These are phyloP conservation scores for Vanderwaltozyma tropicalis DNA, from an alignment of 805 yeast genomes.

Conservation along the genomic window DNA sequence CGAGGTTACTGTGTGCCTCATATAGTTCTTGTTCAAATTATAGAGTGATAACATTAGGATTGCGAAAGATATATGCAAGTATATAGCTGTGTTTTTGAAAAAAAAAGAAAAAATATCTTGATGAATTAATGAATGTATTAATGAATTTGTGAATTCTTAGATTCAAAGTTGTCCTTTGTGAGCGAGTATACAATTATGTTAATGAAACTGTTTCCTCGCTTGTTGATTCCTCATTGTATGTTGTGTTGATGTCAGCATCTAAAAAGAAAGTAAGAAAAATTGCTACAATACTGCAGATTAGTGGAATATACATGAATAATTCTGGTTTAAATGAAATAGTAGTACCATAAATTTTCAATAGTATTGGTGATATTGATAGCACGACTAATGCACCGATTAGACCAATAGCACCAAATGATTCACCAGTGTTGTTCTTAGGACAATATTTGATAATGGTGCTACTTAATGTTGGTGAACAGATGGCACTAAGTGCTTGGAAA, in stretches of 20 bases:
- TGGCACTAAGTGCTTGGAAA: conserved; percentile 38
- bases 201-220: no score
- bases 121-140: no score
- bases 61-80: no score
- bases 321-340: conserved; percentile 34
- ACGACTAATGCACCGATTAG: conserved; percentile 42
- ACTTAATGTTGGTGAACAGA: conserved; percentile 49
- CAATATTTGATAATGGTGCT: conserved; percentile 52
- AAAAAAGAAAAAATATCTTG: no score
- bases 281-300: conserved; percentile 10
- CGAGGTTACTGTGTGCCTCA: no score
- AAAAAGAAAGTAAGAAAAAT: background rate
- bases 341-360: conserved; percentile 38
- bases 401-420: conserved; percentile 61
- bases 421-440: conserved; percentile 52
- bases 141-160: no score
- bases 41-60: no score
- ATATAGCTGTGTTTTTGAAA: no score
- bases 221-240: background rate
- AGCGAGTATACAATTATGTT: no score
- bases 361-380: conserved; percentile 39
- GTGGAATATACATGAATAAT: conserved; percentile 27
- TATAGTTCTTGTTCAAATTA: no score
- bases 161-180: no score
- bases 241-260: background rate